A percentile compares a stretch with the other conserved stretches of the same genome.
phyloP scores from a whole-genome alignment of 176 grass and related monocot genomes.

The Juncus effusus region DNA sequence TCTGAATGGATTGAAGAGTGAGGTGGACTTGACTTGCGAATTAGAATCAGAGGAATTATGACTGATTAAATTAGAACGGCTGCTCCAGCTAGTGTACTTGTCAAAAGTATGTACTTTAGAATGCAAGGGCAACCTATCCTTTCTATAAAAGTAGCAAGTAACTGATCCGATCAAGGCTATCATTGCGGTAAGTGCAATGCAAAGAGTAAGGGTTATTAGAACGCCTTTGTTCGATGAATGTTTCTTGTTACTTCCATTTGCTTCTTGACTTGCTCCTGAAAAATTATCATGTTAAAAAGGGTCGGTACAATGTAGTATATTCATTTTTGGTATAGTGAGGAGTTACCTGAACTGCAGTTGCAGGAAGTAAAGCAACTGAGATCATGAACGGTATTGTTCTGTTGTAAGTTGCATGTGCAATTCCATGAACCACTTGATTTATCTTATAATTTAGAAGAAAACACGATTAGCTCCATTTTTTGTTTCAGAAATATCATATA shows the following conservation, averaged over 20 bases:
- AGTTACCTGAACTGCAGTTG: conserved; percentile 82
- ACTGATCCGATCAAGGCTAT: conserved; percentile 47
- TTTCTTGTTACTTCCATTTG: conserved; percentile 27
- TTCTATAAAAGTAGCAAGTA: conserved; percentile 64
- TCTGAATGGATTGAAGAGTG: conserved; percentile 38
- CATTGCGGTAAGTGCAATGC: conserved; percentile 49
- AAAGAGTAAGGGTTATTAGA: conserved; percentile 63
- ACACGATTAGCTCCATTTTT: conserved; percentile 3
- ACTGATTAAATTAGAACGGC: conserved; percentile 72
- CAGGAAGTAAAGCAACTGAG: conserved; percentile 70
- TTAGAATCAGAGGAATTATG: conserved; percentile 50
- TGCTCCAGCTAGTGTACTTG: conserved; percentile 73
- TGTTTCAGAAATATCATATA: background rate
- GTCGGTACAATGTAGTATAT: conserved; percentile 7
- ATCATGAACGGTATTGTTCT: conserved; percentile 12
- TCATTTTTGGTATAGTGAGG: background rate
- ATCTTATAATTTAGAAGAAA: conserved; percentile 14
- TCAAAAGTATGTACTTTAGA: conserved; percentile 49
- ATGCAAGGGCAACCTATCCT: conserved; percentile 46
- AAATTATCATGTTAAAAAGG: conserved; percentile 10
- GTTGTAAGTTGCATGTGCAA: conserved; percentile 56
- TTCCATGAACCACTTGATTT: conserved; percentile 49
- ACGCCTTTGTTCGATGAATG: conserved; percentile 52
- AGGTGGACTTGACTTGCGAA: conserved; percentile 33
- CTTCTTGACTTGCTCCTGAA: conserved; percentile 38